Base-by-base conservation (phyloP, 352 stramenopile species). In the Pythium phragmiticola region DNA sequence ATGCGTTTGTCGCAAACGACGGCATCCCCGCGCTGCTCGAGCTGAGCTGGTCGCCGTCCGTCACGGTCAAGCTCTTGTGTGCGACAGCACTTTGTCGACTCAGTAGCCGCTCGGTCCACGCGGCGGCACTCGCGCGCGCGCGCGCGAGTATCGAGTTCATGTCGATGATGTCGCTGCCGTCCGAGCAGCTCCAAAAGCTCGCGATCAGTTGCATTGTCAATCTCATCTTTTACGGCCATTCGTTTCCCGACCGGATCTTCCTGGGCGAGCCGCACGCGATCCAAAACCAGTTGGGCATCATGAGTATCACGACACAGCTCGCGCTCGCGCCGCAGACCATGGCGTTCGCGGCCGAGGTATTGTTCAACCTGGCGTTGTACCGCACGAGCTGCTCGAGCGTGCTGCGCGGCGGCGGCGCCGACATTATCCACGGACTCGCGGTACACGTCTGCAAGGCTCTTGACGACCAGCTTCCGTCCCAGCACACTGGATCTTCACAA, bases 281-380 rank as follows among this genome's bases (percentile, higher is more conserved):
- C 2, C 81, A 91, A 57, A 91, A 80, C 36, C 81, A 87, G 9
- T 61, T 88, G 5, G 85, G 85, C 0, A 57, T 94, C 12, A 68
- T 94, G 58, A 84, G 65, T n/a, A 74, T 90, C n/a, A 63, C 87
- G 7, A 79, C 57, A 6, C 81, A 92, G 37, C 50, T 91, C 13
- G 79, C 80, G 0, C 47, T 69, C 0, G 49, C 64, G 2, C 47
- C 66, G 0, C 30, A 66, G 0, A 85, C 70, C 13, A 87, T 80
- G 50, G 63, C 78, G 4, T 94, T 92, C 47, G 78, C 78, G 0
- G 69, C 77, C 8, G 81, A 90, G 63, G 74, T 80, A 4, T 57
- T 94, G 3, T 94, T 84, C 58, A 94, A 94, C 47, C 60, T 94
- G 43, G 87, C 81, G 13, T 52, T 92, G 11, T 78, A 88, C 42